A percentile compares a stretch with the other conserved stretches of the same genome.
These are phyloP conservation scores for Ajuga reptans DNA, from an alignment of 305 asterid species.

Conservation along the genomic window DNA sequence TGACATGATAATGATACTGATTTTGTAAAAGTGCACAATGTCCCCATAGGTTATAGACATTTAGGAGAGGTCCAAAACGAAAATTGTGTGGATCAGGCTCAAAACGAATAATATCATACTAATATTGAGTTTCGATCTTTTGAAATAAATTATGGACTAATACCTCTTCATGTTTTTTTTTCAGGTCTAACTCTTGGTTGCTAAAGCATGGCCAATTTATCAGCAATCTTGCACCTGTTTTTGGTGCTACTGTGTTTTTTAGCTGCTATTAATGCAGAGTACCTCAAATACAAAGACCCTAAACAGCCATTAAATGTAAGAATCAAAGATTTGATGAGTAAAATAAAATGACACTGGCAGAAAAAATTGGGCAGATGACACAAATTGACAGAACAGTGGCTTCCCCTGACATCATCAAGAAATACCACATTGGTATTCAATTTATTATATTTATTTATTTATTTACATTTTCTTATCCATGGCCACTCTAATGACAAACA, in stretches of 20 bases:
- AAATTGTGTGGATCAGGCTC: too few relatives aligned
- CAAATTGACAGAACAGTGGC: conserved; percentile 28
- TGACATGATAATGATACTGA: too few relatives aligned
- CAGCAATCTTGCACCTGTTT: neutral
- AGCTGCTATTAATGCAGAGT: neutral
- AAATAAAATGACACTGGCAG: conserved; percentile 30
- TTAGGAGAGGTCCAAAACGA: too few relatives aligned
- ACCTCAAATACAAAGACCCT: neutral
- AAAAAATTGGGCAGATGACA: conserved; percentile 35
- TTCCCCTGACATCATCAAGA: conserved; percentile 20
- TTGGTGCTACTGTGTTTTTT: neutral
- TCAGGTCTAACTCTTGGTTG: neutral
- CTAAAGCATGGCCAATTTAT: neutral
- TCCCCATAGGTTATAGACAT: too few relatives aligned
- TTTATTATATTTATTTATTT: neutral
- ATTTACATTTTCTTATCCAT: too few relatives aligned
- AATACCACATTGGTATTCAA: conserved; percentile 25
- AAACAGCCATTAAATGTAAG: neutral
- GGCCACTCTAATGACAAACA: too few relatives aligned
- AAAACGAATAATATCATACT: too few relatives aligned
- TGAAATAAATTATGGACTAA: too few relatives aligned
- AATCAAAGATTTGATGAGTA: conserved; percentile 2
- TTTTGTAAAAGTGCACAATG: too few relatives aligned
- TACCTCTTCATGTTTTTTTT: neutral
- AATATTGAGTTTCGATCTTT: too few relatives aligned